Evolutionary conservation across 1,284 basidiomycete species (phyloP), one percentile per base, ranked within the genome.

Genomic region (Rhodotorula glutinis): DNA sequence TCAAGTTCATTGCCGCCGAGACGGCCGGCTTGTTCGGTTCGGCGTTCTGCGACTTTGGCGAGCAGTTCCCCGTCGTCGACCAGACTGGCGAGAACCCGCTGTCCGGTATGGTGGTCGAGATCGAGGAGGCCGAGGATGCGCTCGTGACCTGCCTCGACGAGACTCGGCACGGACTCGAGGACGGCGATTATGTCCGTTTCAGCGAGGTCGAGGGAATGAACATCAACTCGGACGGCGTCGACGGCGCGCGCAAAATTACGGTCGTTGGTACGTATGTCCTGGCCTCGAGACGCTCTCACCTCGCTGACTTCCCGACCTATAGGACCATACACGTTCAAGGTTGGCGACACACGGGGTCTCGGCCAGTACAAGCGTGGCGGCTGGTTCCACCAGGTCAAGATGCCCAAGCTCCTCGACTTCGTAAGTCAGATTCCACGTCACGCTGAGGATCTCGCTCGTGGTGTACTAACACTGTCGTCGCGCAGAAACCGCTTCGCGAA

Each of bases 381-480:
- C 58, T 89, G 95, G 74, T 99, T 98, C 79, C 94, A 91, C 23
- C 96, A 99, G 80, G 92, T 98, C 76, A 99, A 98, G 83, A 94
- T 96, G 92, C 96, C 96, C 29, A 97, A 96, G 82, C 85, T 92
- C 68, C 83, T 98, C 63, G 86, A 91, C 78, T 97, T 96, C 76
- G 92, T 95, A 75, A 76, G 90, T 82, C 8, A 9, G 2, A 13
- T 14, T 19, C 19, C n/a, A n/a, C 59, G 0, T 57, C 17, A 3
- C 43, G n/a, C 8, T 27, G n/a, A n/a, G n/a, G n/a, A n/a, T n/a
- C n/a, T n/a, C n/a, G n/a, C n/a, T n/a, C n/a, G n/a, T n/a, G n/a
- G n/a, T n/a, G n/a, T n/a, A 19, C n/a, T 10, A 16, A 55, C 38
- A 16, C 17, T 10, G 47, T 27, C 40, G 19, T 1, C 38, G 19